Base-by-base conservation (phyloP, 2,329 filamentous ascomycete species). In the Pseudocercospora ulei region DNA sequence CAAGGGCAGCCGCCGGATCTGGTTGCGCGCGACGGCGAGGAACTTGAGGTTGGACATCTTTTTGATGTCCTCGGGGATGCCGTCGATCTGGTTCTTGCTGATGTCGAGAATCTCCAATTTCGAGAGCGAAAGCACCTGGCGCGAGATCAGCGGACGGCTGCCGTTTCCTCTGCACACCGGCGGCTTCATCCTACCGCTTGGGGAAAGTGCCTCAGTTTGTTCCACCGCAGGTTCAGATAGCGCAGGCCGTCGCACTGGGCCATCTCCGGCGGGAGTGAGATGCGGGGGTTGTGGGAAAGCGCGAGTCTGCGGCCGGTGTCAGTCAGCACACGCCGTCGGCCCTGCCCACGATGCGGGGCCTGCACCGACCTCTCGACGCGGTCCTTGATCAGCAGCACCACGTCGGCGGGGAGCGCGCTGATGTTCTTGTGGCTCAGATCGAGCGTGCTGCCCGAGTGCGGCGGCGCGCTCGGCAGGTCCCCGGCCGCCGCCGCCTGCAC, bases 71-170 rank as follows among this genome's bases (percentile, higher is more conserved):
- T 79, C 75, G 0, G 88, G 86, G 1, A 96, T 71, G 6, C 73
- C 67, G 31, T 73, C 75, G 45, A 96, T 77, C 59, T 81, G 84
- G 59, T 96, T 96, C 53, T 83, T 76, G 59, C 86, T 87, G 38
- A 96, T 72, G 63, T 96, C 88, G 45, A 96, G 73, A 43, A 95
- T 94, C 63, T 96, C 87, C 39, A 96, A 73, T 20, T 85, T 82
- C 36, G 76, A 79, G 46, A 96, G 71, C 60, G 86, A 78, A 59
- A 88, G 87, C 42, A 96, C 75, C 86, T 93, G 13, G 57, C 39
- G 28, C 53, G 29, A 12, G 12, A 28, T 44, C 24, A 44, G 36
- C 33, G 31, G 9, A 28, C 9, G 23, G 37, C 7, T 33, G 8
- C 22, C 41, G 22, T 23, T 13, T 13, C 16, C 30, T n/a, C 11